Evolutionary conservation across 768 basidiomycete genomes (phyloP).

Genomic region (Boletales sp.): DNA sequence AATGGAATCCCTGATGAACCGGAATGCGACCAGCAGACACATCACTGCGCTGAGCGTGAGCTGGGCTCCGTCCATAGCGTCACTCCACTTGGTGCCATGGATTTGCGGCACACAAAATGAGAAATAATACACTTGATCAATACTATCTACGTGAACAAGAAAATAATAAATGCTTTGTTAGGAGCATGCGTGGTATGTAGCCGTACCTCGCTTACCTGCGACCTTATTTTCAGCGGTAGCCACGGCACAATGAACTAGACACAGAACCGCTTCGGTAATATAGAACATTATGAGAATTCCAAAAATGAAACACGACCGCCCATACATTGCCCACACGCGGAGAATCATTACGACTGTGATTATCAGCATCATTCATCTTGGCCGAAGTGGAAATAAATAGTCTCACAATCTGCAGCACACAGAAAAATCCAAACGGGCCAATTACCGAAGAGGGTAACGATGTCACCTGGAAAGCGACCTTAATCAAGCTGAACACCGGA

Average conservation of each 20-base stretch:
- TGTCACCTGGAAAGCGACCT: background rate
- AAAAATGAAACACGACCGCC: background rate
- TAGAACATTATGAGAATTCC: background rate
- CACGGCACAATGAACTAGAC: background rate
- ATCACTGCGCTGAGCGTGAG: background rate
- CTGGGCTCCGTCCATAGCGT: background rate
- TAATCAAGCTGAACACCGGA: background rate
- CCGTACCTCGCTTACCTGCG: background rate
- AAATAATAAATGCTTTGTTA: background rate
- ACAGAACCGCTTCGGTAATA: background rate
- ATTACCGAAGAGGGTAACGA: background rate
- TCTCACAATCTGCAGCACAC: background rate
- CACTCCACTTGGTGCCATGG: background rate
- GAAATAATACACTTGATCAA: background rate
- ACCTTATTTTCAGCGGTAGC: background rate
- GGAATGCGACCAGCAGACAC: background rate
- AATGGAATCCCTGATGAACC: background rate
- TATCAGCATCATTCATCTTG: background rate
- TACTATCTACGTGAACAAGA: background rate
- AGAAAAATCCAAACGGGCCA: background rate
- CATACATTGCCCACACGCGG: background rate
- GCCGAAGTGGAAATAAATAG: background rate
- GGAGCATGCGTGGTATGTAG: background rate
- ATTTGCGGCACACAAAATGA: background rate
- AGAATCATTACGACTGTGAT: slow-evolving; percentile 1